Evolutionary conservation across 768 basidiomycete species (phyloP).

Genomic region (Mycena vitilis): DNA sequence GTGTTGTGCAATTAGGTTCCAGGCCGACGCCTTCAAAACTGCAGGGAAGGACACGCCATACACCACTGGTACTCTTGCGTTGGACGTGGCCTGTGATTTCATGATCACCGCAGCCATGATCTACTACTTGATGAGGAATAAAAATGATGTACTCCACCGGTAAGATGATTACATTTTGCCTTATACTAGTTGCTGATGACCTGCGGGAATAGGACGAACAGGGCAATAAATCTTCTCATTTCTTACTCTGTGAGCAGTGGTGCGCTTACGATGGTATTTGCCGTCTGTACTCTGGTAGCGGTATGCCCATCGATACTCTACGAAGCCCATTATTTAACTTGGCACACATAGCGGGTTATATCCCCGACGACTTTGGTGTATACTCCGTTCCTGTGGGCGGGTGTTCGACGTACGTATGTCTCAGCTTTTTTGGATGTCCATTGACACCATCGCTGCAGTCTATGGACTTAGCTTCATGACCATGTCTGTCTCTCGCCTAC

Average conservation of each 20-base stretch:
- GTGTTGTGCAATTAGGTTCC: conserved; percentile 1
- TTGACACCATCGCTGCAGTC: too few species aligned
- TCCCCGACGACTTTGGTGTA: too few species aligned
- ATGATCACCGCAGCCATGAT: conserved; percentile 18
- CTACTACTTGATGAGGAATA: conserved; percentile 14
- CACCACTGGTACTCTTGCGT: neutral
- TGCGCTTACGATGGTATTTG: conserved; percentile 6
- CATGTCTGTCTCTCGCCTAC: too few species aligned
- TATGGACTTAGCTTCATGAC: too few species aligned
- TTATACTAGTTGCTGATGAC: neutral
- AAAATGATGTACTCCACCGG: conserved; percentile 3
- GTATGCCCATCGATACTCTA: too few species aligned
- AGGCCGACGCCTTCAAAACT: conserved; percentile 11
- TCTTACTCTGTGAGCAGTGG: conserved; percentile 13
- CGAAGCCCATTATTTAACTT: neutral
- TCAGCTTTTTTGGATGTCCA: too few species aligned
- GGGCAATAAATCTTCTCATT: conserved; percentile 12
- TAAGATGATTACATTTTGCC: neutral
- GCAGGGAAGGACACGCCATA: neutral
- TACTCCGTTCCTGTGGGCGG: too few species aligned
- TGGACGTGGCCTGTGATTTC: conserved; percentile 8
- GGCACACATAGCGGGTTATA: too few species aligned
- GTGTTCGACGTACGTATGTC: too few species aligned
- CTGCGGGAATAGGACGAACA: conserved; percentile 6
- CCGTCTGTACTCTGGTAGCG: neutral